Percentiles rank a stretch among this genome's conserved stretches.
Conservation (phyloP, 352 stramenopile genomes). For the Phytophthora fragariaefolia region DNA sequence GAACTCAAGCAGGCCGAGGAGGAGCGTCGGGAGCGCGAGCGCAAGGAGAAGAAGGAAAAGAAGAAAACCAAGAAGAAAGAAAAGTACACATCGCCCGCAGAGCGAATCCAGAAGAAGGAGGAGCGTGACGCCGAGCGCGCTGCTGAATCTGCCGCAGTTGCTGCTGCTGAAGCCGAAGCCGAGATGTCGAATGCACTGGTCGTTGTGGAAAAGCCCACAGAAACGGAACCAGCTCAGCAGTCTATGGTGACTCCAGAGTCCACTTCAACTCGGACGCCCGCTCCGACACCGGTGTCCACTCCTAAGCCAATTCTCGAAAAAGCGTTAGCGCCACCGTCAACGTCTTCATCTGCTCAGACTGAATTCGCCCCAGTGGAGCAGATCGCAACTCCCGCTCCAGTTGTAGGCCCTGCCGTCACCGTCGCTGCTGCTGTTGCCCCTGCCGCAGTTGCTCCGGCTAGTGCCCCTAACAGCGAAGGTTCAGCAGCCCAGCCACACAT, state of each 20-base stretch:
- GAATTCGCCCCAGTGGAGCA: conserved; percentile 1
- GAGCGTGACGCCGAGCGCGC: conserved; percentile 33
- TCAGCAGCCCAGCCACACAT: conserved; percentile 12
- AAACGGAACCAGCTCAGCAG: conserved; percentile 20
- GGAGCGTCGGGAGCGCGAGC: conserved; percentile 43
- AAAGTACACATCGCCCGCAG: conserved; percentile 64
- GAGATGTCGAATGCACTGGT: conserved; percentile 60
- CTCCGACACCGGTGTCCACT: not conserved
- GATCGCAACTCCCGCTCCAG: conserved; percentile 8
- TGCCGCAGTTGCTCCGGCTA: conserved; percentile 12
- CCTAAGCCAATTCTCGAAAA: no score
- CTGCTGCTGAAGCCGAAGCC: conserved; percentile 11
- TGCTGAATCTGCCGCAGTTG: conserved; percentile 19
- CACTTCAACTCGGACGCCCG: conserved; percentile 6
- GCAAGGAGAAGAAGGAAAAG: conserved; percentile 46
- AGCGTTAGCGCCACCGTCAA: no score
- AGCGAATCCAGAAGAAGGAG: conserved; percentile 62
- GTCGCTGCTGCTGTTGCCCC: not conserved
- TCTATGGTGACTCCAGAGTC: conserved; percentile 4
- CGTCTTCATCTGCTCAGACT: conserved; percentile 13
- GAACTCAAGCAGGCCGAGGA: conserved; percentile 52
- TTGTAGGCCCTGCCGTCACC: conserved; percentile 1
- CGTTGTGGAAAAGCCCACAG: conserved; percentile 44
- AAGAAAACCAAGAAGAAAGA: conserved; percentile 62
- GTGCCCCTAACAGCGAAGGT: conserved; percentile 5